These are phyloP conservation scores for Cocos nucifera DNA, from an alignment of 176 grass and related monocot species.

Conservation along the genomic window DNA sequence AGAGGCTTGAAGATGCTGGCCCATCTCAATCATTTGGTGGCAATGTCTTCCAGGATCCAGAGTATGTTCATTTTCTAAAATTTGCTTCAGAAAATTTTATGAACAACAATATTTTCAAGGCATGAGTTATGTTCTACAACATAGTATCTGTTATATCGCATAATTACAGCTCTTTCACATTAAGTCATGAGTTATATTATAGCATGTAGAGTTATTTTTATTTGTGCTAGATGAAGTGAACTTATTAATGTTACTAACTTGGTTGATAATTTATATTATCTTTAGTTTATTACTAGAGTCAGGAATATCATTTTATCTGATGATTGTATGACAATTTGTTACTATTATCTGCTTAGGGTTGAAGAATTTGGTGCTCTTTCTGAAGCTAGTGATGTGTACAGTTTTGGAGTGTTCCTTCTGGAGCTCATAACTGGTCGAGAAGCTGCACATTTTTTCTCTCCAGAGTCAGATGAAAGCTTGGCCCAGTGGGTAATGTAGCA, in stretches of 20 bases:
- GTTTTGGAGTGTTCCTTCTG: conserved; percentile 79
- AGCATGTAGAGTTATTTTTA: too few species aligned
- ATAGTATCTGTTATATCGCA: too few species aligned
- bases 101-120: too few species aligned
- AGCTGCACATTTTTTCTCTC: conserved; percentile 18
- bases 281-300: too few species aligned
- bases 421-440: conserved; percentile 78
- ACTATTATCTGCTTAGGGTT: conserved; percentile 22
- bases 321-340: background rate
- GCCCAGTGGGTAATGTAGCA: conserved; percentile 50
- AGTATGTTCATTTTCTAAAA: conserved; percentile 34
- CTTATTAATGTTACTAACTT: too few species aligned
- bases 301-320: background rate
- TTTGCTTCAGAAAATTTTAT: too few species aligned
- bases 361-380: conserved; percentile 32
- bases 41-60: conserved; percentile 50
- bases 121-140: too few species aligned
- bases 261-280: too few species aligned
- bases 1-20: conserved; percentile 27
- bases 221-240: too few species aligned
- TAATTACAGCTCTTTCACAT: too few species aligned
- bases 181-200: too few species aligned
- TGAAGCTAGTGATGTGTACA: conserved; percentile 85
- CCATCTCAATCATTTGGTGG: conserved; percentile 32
- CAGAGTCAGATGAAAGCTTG: conserved; percentile 32